Base-by-base conservation (phyloP, 495 filamentous ascomycete species). In the Rhizodiscina lignyota region DNA sequence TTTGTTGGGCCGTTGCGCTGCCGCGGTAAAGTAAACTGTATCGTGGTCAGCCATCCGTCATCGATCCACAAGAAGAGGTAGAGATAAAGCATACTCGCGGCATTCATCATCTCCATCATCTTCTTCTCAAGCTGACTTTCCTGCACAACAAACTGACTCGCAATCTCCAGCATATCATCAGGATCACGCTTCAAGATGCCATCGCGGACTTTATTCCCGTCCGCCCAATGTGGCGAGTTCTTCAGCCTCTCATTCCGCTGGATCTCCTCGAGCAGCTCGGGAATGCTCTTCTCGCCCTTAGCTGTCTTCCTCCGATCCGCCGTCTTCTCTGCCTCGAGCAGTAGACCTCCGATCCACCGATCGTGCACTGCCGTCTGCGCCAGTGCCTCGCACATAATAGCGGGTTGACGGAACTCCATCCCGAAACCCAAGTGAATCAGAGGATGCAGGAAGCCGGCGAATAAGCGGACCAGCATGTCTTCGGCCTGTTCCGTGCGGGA, bases 391-490 rank as follows among this genome's bases (percentile, higher is more conserved):
- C 83, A 79, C 13, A 92, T 63, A 27, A 94, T 73, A 24, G 79
- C 80, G 3, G 79, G 81, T 47, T 87, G 79, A 1, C 66, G 44
- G 57, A 82, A 91, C 43, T 92, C 82, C 13, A 93, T 43, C 1
- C 76, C 83, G 48, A 81, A 89, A 26, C 83, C 81, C 8, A 92
- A 64, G 43, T 92, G 83, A 43, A 93, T 92, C 4, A 87, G 40
- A 5, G 82, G 80, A 48, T 94, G 84, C 2, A 89, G 45, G 40
- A 86, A 69, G 72, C 72, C 68, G 33, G 52, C 59, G 45, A 64
- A 72, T 44, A 77, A 48, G 27, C 77, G 59, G 1, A 55, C 51
- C 3, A 82, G 42, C 60, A 85, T 59, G 36, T 66, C 64, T 38
- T 84, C 70, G 4, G 74, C 69, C 37, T 55, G 45, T 35, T 72